Conservation (phyloP, 148 eudicot genomes). For the Rhododendron mucronatum region DNA sequence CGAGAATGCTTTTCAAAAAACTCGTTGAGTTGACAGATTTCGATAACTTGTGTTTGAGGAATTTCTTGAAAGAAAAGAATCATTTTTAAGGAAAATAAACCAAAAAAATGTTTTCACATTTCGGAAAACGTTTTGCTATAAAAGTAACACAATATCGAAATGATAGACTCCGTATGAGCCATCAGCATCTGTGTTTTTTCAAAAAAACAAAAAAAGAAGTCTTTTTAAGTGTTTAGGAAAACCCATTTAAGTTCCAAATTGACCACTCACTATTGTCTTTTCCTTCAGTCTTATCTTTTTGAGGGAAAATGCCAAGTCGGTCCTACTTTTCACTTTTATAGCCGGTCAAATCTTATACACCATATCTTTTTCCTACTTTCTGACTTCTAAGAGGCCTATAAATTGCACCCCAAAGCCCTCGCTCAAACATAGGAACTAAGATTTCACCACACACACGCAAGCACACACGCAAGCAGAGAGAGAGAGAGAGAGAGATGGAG, state of each 20-base stretch:
- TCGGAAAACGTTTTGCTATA: background rate
- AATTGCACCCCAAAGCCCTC: slow-evolving; percentile 11
- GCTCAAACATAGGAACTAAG: background rate
- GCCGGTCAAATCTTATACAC: too few relatives aligned
- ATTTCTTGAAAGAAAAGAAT: background rate
- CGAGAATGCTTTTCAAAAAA: background rate
- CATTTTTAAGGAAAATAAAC: background rate
- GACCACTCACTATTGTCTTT: background rate
- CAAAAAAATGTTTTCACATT: background rate
- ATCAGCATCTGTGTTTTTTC: background rate
- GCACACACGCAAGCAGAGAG: background rate
- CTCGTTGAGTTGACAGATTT: background rate
- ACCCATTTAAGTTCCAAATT: background rate
- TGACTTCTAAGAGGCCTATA: slow-evolving; percentile 17
- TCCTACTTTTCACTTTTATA: too few relatives aligned
- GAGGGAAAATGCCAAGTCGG: too few relatives aligned
- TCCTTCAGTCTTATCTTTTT: background rate
- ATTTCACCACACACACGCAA: background rate
- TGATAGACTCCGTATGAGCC: background rate
- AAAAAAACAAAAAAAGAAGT: background rate
- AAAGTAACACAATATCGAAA: background rate
- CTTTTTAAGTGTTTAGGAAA: background rate
- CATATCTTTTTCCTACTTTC: background rate
- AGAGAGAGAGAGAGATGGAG: slow-evolving; percentile 34
- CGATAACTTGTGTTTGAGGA: background rate